A percentile compares a stretch with the other conserved stretches of the same genome.
Conservation (phyloP, 2,329 filamentous ascomycete genomes). For the Penicillium sp. region DNA sequence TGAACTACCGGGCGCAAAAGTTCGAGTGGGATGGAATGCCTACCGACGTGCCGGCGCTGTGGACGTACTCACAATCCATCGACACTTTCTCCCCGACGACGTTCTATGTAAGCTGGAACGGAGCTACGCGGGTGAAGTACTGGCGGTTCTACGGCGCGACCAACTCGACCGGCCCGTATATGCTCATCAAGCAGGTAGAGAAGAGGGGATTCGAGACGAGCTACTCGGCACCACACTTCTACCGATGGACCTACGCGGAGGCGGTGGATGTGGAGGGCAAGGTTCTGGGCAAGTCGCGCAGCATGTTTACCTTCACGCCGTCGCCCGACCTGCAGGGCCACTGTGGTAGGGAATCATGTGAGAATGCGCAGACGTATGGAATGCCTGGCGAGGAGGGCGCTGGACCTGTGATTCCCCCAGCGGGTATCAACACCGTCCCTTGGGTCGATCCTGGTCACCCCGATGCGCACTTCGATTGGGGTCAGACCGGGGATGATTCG, state of each 20-base stretch:
- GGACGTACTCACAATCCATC: conserved; percentile 29
- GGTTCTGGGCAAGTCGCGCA: conserved; percentile 28
- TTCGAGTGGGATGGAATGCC: conserved; percentile 37
- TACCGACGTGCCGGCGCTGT: conserved; percentile 35
- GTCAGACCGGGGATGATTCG: too few species aligned
- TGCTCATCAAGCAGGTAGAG: too few species aligned
- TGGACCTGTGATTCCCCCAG: conserved; percentile 23
- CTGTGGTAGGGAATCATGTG: too few species aligned
- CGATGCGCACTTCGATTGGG: too few species aligned
- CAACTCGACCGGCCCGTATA: conserved; percentile 25
- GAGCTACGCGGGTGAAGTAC: conserved; percentile 31
- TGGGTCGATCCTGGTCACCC: conserved; percentile 26
- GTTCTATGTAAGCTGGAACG: conserved; percentile 37
- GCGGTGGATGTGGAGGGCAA: conserved; percentile 28
- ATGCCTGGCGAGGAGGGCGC: conserved; percentile 23
- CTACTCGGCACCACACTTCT: conserved; percentile 24
- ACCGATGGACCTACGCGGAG: conserved; percentile 29
- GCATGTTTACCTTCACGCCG: conserved; percentile 32
- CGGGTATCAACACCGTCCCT: conserved; percentile 27
- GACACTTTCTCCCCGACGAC: conserved; percentile 22
- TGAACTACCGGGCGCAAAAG: conserved; percentile 39
- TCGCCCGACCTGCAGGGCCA: conserved; percentile 26
- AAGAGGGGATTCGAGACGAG: conserved; percentile 38
- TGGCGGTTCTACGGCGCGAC: conserved; percentile 32
- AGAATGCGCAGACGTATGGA: conserved; percentile 27